Conservation (phyloP, 257 asterid species). For the Solanum bulbocastanum region DNA sequence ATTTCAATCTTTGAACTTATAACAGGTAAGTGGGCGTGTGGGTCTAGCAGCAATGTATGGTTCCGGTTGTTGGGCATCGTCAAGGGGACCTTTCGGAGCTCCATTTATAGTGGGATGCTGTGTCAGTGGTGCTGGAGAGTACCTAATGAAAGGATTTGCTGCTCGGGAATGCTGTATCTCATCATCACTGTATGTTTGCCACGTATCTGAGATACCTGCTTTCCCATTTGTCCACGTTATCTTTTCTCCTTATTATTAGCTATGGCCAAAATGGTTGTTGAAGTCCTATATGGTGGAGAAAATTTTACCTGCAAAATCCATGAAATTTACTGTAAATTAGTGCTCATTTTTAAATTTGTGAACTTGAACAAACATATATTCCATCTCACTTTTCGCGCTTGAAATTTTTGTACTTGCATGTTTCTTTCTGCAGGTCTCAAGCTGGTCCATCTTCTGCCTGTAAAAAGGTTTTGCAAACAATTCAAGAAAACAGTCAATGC, state of each 20-base stretch:
- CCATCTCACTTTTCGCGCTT: not conserved
- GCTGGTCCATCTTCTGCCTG: slow-evolving; percentile 80
- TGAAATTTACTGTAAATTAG: not conserved
- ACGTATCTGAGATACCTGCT: not conserved
- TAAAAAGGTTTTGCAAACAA: slow-evolving; percentile 36
- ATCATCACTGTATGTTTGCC: not conserved
- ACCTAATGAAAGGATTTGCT: slow-evolving; percentile 71
- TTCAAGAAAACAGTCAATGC: slow-evolving; percentile 21
- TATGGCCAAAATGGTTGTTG: not conserved
- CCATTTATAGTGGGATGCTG: slow-evolving; percentile 74
- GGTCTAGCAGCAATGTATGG: slow-evolving; percentile 95
- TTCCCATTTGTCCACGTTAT: not conserved
- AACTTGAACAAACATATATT: not conserved
- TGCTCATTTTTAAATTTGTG: not conserved
- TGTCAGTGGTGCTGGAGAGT: slow-evolving; percentile 94
- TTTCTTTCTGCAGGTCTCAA: slow-evolving; percentile 43
- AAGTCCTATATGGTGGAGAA: not conserved
- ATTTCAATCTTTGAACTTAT: not conserved
- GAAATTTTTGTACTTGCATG: not conserved
- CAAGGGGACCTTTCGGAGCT: slow-evolving; percentile 41
- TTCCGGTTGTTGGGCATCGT: slow-evolving; percentile 93
- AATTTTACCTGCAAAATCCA: not conserved
- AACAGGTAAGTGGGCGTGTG: slow-evolving; percentile 84
- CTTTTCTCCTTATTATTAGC: not conserved
- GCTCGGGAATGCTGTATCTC: slow-evolving; percentile 74